phyloP scores from a whole-genome alignment of 2,329 filamentous ascomycete species.

The Pseudocercospora musae region DNA sequence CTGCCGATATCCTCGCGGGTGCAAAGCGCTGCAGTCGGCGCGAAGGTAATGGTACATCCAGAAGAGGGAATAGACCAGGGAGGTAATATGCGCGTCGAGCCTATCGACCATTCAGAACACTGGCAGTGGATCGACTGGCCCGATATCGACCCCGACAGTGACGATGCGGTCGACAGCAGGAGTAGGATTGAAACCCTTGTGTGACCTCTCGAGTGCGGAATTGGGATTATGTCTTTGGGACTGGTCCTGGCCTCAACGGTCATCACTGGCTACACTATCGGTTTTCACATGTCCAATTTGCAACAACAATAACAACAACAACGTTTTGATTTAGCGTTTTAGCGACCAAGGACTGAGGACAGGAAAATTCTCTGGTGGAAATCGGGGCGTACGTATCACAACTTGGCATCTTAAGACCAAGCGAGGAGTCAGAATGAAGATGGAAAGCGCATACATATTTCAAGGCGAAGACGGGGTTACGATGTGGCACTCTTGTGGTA shows the following conservation, averaged over 20 bases:
- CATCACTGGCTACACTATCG: slow-evolving; percentile 15
- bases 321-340: slow-evolving; percentile 21
- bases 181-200: slow-evolving; percentile 9
- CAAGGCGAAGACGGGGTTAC: neutral
- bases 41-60: slow-evolving; percentile 40
- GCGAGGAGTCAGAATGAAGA: slow-evolving; percentile 9
- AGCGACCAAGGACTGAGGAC: slow-evolving; percentile 13
- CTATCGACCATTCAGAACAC: slow-evolving; percentile 27
- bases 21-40: slow-evolving; percentile 51
- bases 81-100: slow-evolving; percentile 33
- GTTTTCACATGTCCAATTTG: slow-evolving; percentile 20
- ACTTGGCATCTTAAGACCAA: slow-evolving; percentile 18
- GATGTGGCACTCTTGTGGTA: neutral
- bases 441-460: slow-evolving; percentile 2
- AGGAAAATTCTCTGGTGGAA: neutral
- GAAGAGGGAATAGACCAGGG: slow-evolving; percentile 33
- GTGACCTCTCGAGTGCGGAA: neutral
- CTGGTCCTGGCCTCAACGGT: slow-evolving; percentile 1
- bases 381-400: slow-evolving; percentile 2
- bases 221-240: neutral
- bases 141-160: slow-evolving; percentile 15
- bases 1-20: slow-evolving; percentile 57
- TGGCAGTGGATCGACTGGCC: slow-evolving; percentile 36
- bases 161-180: slow-evolving; percentile 3
- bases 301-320: slow-evolving; percentile 13